These are phyloP conservation scores for Blumeria graminis DNA, from an alignment of 2,329 filamentous ascomycete genomes.

Conservation along the genomic window DNA sequence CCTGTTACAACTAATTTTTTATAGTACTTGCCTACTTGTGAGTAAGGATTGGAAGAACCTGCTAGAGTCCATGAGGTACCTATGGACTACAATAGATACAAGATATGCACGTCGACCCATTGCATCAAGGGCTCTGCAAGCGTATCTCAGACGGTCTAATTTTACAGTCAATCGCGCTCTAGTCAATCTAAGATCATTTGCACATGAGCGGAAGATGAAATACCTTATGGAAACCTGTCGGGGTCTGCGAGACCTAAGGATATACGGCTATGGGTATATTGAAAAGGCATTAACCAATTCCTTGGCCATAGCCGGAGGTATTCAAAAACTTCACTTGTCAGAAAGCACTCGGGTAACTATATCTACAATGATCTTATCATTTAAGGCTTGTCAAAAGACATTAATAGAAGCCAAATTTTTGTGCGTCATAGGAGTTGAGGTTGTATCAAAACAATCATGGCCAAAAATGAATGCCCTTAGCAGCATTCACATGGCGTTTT, in stretches of 20 bases:
- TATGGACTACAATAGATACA: conserved; percentile 14
- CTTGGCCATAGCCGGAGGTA: conserved; percentile 6
- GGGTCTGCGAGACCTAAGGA: conserved; percentile 9
- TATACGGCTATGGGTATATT: conserved; percentile 8
- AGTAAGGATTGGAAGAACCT: conserved; percentile 13
- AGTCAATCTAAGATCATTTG: conserved; percentile 7
- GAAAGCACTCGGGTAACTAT: conserved; percentile 6
- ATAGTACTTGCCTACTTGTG: conserved; percentile 13
- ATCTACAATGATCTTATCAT: conserved; percentile 2
- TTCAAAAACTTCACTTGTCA: conserved; percentile 8
- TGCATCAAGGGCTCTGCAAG: conserved; percentile 8
- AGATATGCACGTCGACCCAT: conserved; percentile 5
- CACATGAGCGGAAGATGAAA: conserved; percentile 8
- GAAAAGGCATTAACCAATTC: conserved; percentile 10
- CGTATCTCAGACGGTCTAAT: conserved; percentile 11
- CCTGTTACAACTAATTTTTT: conserved; percentile 2
- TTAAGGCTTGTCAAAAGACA: conserved; percentile 6
- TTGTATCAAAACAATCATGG: conserved; percentile 2
- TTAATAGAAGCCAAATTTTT: conserved; percentile 8
- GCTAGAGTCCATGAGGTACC: conserved; percentile 11
- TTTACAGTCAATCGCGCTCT: conserved; percentile 11
- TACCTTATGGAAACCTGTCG: conserved; percentile 11
- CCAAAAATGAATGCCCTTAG: conserved; percentile 6
- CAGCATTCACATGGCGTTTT: conserved; percentile 4
- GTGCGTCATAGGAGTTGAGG: conserved; percentile 2